Evolutionary conservation across 2,329 filamentous ascomycete species (phyloP), one percentile per base, ranked within the genome.

Genomic region (Botryotinia calthae): DNA sequence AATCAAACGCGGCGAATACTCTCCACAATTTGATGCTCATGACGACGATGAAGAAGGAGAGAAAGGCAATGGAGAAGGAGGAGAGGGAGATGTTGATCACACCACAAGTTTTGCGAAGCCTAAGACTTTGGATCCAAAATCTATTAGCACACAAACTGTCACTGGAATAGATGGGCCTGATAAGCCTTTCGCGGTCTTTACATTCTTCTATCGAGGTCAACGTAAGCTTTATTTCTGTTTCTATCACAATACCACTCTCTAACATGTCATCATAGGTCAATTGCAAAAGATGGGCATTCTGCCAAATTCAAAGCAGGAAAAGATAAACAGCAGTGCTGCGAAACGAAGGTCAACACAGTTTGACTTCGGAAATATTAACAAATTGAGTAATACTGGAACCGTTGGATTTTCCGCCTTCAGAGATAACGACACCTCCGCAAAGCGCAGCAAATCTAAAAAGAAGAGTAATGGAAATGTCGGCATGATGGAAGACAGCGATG

Each of bases 121-220:
- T 22, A 98, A 98, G 86, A 92, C 94, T 1, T 86, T 98, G 70
- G 97, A 98, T 83, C 95, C 95, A 0, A 98, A 98, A 84, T 94
- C 94, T 3, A 99, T 99, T 80, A 98, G 95, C 80, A 99, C 96
- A 4, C 96, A 99, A 83, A 99, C 96, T 0, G 96, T 99, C n/a
- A 98, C 96, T 14, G 96, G 95, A 28, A 97, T 98, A 75, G 96
- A 99, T 82, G 93, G 94, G 0, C 94, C 95, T 31, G 95, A 98
- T 75, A 96, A 95, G 83, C 96, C 97, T 5, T 99, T 97, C 83
- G 96, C 96, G 6, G 91, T 93, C 14, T 99, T 99, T 82, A 98
- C 97, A 42, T 99, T 99, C 82, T 94, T 98, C 84, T 99, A 99
- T 82, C 90, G 96, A 74, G 96, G 96, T 81, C 93, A 97, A 81